Percentiles rank a stretch among this genome's conserved stretches.
These are phyloP conservation scores for Tylopilus sp. DNA, from an alignment of 768 basidiomycete species.

Conservation along the genomic window DNA sequence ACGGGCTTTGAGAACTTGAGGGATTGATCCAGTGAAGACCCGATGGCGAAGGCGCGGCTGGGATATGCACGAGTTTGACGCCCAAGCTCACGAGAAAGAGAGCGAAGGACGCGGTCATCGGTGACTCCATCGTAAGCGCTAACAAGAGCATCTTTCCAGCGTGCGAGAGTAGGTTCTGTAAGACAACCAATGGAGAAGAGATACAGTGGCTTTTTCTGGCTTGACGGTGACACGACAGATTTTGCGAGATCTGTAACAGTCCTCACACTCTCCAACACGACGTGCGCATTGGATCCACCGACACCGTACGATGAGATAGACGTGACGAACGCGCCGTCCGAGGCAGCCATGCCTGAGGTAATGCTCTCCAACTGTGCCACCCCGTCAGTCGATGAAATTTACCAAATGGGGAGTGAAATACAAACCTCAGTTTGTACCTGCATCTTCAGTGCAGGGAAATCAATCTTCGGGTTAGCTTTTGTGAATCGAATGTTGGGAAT, in stretches of 20 bases:
- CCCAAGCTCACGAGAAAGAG: slow-evolving; percentile 25
- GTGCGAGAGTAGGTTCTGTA: slow-evolving; percentile 23
- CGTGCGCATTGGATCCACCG: slow-evolving; percentile 33
- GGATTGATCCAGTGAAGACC: slow-evolving; percentile 16
- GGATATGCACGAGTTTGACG: slow-evolving; percentile 31
- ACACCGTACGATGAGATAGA: slow-evolving; percentile 34
- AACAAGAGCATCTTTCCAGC: slow-evolving; percentile 25
- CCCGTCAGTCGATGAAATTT: not conserved
- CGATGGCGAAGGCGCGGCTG: slow-evolving; percentile 25
- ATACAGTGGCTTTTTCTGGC: slow-evolving; percentile 18
- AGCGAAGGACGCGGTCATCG: slow-evolving; percentile 24
- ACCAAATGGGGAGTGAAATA: not conserved
- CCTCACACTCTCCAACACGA: slow-evolving; percentile 29
- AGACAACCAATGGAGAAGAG: slow-evolving; percentile 28
- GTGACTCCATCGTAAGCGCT: slow-evolving; percentile 14
- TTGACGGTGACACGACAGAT: not conserved
- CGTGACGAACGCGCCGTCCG: slow-evolving; percentile 28
- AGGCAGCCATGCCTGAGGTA: slow-evolving; percentile 27
- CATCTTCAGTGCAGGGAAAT: slow-evolving; percentile 25
- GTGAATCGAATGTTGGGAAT: slow-evolving; percentile 28
- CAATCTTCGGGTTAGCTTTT: slow-evolving; percentile 27
- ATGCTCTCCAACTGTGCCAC: slow-evolving; percentile 19
- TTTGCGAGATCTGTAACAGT: slow-evolving; percentile 14
- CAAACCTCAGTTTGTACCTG: slow-evolving; percentile 24
- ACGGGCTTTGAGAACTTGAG: slow-evolving; percentile 31